Evolutionary conservation across 495 filamentous ascomycete genomes (phyloP), one percentile per base, ranked within the genome.

Genomic region (Tuber aestivum): DNA sequence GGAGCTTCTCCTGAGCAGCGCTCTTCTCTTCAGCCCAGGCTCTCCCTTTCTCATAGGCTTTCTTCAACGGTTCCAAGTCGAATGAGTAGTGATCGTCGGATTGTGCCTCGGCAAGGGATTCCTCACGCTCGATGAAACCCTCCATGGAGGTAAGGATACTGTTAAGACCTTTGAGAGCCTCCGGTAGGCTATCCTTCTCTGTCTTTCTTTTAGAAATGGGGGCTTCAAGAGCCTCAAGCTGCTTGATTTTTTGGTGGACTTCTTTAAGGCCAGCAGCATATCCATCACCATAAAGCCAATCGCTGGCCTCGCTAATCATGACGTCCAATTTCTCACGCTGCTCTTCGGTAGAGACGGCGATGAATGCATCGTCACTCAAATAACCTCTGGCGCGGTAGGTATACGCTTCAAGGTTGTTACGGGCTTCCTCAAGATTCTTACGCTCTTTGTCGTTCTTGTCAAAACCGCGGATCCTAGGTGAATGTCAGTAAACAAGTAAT

Each of bases 381-480:
- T 94, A 86, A 84, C 97, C 96, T 8, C 94, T 90, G 61, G 91
- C 89, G 76, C 89, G 91, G 87, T 99, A 99, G 68, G 94, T 97
- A 83, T 92, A 97, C n/a, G 88, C 90, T 83, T 99, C 95, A 40
- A 99, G 89, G 79, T 92, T 91, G 85, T 99, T 99, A 41, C 97
- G 85, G 16, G 92, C 88, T 84, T 97, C 95, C 83, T 97, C 94
- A 44, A 95, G 91, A 69, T 90, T 85, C 65, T 90, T 84, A 41
- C 94, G 92, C 8, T 91, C 88, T 69, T 86, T 86, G 84, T 99
- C 95, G 1, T 79, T 76, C 16, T 56, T 75, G 70, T 83, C 81
- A 93, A 97, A 87, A 18, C 73, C 77, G 61, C 69, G 72, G 21
- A 79, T 79, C 61, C 78, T 79, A 41, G 37, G 23, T 45, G 38